A percentile compares a stretch with the other conserved stretches of the same genome.
Conservation (phyloP, 139 green algal species). For the Asterochloris erici region DNA sequence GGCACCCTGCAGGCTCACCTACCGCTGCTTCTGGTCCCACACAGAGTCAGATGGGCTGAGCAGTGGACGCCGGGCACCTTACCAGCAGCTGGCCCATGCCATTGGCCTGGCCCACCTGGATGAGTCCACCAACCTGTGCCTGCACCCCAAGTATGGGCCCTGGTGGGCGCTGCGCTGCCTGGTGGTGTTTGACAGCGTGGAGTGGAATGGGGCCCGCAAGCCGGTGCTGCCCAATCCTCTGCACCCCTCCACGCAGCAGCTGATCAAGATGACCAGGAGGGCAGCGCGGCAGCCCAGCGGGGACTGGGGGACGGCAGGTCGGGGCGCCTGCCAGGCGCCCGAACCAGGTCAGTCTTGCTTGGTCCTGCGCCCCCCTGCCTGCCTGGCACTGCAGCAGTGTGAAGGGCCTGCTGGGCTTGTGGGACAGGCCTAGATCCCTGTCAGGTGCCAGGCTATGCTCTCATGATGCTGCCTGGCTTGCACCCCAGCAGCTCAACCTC, state of each 20-base stretch:
- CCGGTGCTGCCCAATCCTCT: conserved; percentile 19
- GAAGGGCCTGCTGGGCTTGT: background rate
- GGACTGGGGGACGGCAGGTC: background rate
- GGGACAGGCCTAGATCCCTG: background rate
- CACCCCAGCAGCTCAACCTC: background rate
- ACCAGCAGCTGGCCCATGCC: conserved; percentile 36
- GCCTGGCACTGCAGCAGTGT: background rate
- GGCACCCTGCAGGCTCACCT: conserved; percentile 16
- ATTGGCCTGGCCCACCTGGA: conserved; percentile 38
- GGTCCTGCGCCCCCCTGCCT: background rate
- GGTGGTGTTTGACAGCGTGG: conserved; percentile 43
- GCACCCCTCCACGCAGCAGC: conserved; percentile 9
- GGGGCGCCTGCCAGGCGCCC: too few relatives aligned
- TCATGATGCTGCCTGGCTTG: background rate
- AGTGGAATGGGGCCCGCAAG: conserved; percentile 11
- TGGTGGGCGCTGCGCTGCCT: conserved; percentile 43
- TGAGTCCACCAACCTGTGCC: conserved; percentile 32
- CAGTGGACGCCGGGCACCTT: conserved; percentile 15
- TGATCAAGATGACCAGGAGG: conserved; percentile 27
- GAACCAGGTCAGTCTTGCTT: background rate
- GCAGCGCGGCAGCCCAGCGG: conserved; percentile 8
- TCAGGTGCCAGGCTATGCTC: background rate
- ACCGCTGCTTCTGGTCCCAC: conserved; percentile 30
- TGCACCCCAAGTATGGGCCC: conserved; percentile 49
- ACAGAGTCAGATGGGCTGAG: background rate